phyloP scores from a whole-genome alignment of 2,329 filamentous ascomycete genomes.

The Beauveria asiatica region DNA sequence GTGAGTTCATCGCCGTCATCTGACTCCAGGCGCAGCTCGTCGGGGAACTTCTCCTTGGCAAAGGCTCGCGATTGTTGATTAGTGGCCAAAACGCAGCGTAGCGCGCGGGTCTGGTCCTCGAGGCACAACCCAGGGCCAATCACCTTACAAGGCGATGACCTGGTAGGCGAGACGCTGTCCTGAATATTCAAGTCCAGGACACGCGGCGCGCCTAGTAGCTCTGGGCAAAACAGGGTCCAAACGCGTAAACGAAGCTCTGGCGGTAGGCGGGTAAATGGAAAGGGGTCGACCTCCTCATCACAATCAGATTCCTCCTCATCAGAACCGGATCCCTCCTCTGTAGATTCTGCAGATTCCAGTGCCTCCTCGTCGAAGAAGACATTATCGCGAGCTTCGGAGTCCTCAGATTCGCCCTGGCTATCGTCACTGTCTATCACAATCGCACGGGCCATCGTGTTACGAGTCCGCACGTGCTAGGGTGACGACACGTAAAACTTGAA shows the following conservation, averaged over 20 bases:
- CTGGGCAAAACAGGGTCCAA: constrained; percentile 26
- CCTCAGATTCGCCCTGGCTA: background rate
- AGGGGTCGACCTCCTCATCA: constrained; percentile 11
- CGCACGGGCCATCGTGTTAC: background rate
- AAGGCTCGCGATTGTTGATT: constrained; percentile 28
- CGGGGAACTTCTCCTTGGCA: constrained; percentile 23
- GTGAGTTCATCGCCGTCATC: constrained; percentile 16
- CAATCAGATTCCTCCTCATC: background rate
- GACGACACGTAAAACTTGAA: background rate
- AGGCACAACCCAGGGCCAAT: constrained; percentile 19
- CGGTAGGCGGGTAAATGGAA: constrained; percentile 24
- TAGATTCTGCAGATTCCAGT: background rate
- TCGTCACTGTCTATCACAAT: constrained; percentile 1
- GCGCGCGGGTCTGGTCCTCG: constrained; percentile 19
- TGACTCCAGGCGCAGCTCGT: constrained; percentile 22
- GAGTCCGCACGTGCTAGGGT: background rate
- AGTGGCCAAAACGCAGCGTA: constrained; percentile 25
- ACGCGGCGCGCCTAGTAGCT: constrained; percentile 19
- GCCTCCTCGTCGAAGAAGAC: constrained; percentile 8
- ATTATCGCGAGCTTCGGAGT: background rate
- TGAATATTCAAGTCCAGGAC: constrained; percentile 21
- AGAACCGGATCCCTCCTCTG: background rate
- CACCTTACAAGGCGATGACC: constrained; percentile 1
- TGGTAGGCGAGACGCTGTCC: constrained; percentile 11
- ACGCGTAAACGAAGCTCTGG: constrained; percentile 25